Conservation (phyloP, 179 eudicot species). For the Camellia oleifera region DNA sequence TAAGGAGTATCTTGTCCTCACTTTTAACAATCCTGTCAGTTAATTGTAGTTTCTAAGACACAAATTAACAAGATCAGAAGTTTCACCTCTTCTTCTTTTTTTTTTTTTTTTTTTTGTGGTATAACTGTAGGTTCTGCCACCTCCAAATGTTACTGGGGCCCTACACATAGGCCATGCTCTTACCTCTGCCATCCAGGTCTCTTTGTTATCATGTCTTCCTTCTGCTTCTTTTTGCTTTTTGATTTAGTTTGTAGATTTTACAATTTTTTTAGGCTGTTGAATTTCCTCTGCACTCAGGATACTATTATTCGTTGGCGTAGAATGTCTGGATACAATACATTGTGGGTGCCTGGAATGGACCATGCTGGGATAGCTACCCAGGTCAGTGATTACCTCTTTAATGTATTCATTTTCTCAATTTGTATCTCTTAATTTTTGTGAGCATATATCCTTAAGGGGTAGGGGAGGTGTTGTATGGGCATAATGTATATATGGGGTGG, state of each 20-base stretch:
- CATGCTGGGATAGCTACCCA: constrained; percentile 99
- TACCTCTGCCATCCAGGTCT: constrained; percentile 85
- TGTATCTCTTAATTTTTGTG: background rate
- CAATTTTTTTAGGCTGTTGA: constrained; percentile 1
- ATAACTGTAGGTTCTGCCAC: constrained; percentile 77
- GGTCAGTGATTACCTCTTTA: constrained; percentile 34
- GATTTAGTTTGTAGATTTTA: background rate
- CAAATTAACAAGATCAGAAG: background rate
- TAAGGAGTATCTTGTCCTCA: too few species aligned
- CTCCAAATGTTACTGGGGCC: constrained; percentile 99
- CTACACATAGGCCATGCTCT: constrained; percentile 98
- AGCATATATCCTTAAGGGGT: background rate
- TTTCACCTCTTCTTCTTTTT: background rate
- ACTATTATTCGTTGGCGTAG: constrained; percentile 86
- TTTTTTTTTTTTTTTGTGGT: too few species aligned
- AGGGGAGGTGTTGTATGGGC: background rate
- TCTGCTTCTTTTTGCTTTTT: background rate
- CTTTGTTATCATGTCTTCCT: constrained; percentile 7
- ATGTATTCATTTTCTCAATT: background rate
- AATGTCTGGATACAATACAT: constrained; percentile 89
- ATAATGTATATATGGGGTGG: background rate
- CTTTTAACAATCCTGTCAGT: background rate
- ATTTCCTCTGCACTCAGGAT: constrained; percentile 49
- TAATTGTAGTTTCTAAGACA: background rate
- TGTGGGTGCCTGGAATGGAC: constrained; percentile 99